Evolutionary conservation across 768 basidiomycete genomes (phyloP).

Genomic region (Mycena crocata): DNA sequence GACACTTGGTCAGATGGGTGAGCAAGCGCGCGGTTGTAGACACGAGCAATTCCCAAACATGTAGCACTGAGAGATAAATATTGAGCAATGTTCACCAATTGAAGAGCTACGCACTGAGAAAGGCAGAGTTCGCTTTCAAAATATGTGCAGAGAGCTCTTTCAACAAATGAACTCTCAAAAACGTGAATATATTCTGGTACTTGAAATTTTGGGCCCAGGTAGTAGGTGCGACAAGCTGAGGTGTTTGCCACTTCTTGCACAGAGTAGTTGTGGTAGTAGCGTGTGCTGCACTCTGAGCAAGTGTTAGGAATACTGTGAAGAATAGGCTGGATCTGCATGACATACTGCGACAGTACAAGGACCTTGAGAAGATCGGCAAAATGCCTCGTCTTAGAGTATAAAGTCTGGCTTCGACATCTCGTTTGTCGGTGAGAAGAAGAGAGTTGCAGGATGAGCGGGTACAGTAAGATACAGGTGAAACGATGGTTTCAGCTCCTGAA

Average conservation of each 20-base stretch:
- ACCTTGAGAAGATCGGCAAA: too few species aligned
- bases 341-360: too few species aligned
- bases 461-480: too few species aligned
- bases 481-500: too few species aligned
- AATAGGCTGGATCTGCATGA: too few species aligned
- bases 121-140: background rate
- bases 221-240: background rate
- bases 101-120: background rate
- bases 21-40: background rate
- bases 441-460: too few species aligned
- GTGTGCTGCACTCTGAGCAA: conserved; percentile 1
- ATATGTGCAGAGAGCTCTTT: background rate
- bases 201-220: too few species aligned
- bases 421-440: too few species aligned
- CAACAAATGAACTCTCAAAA: background rate
- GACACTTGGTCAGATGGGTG: background rate
- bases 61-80: background rate
- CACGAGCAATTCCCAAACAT: background rate
- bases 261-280: conserved; percentile 2
- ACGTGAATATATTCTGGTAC: background rate
- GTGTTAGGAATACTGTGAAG: too few species aligned
- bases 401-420: too few species aligned
- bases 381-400: too few species aligned
- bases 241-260: background rate
- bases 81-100: background rate